Evolutionary conservation across 2,329 filamentous ascomycete genomes (phyloP).

Genomic region (Beauveria australis): DNA sequence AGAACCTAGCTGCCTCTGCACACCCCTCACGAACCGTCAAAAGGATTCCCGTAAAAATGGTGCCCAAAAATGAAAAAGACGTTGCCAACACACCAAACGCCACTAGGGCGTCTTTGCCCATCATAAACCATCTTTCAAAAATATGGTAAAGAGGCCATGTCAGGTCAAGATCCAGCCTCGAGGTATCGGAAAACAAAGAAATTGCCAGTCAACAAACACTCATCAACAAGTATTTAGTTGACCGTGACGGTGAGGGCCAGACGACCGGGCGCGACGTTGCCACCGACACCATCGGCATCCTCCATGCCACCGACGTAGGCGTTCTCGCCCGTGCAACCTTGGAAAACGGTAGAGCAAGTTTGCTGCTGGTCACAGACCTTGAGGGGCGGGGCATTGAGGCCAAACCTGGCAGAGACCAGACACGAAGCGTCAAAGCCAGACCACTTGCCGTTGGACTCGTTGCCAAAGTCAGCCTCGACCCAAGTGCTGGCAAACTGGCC

Average conservation of each 20-base stretch:
- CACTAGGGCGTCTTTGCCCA: conserved; percentile 10
- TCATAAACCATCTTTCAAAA: not conserved
- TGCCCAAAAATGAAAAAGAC: conserved; percentile 1
- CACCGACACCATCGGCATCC: conserved; percentile 30
- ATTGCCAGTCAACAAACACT: not conserved
- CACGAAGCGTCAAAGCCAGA: conserved; percentile 44
- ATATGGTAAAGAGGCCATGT: not conserved
- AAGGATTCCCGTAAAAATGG: not conserved
- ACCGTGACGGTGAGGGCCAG: conserved; percentile 24
- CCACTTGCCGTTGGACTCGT: conserved; percentile 37
- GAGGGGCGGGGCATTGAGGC: conserved; percentile 26
- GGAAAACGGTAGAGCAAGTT: conserved; percentile 33
- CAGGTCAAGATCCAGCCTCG: conserved; percentile 8
- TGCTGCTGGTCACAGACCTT: conserved; percentile 28
- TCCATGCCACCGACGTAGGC: conserved; percentile 31
- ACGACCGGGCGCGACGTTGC: conserved; percentile 27
- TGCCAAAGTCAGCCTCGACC: conserved; percentile 43
- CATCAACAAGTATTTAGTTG: conserved; percentile 16
- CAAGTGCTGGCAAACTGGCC: conserved; percentile 39
- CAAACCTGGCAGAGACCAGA: conserved; percentile 32
- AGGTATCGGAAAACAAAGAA: conserved; percentile 8
- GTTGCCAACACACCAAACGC: conserved; percentile 10
- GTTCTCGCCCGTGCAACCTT: conserved; percentile 27
- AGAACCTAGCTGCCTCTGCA: not conserved
- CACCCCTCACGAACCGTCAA: conserved; percentile 5